These are phyloP conservation scores for Lactarius vividus DNA, from an alignment of 768 basidiomycete species.

Conservation along the genomic window DNA sequence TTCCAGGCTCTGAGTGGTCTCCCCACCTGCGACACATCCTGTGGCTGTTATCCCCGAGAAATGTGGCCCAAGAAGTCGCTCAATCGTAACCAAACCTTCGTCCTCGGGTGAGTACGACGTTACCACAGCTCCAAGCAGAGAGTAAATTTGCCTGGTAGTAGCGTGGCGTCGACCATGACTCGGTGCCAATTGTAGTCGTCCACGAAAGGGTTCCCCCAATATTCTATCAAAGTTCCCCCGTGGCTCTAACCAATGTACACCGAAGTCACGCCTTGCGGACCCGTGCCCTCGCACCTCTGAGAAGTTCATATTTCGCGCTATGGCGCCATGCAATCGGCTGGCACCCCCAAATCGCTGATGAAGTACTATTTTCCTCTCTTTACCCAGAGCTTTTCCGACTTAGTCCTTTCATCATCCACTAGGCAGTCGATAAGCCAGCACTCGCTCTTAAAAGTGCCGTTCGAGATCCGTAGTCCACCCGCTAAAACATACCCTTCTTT, in stretches of 20 bases:
- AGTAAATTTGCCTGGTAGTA: too few species aligned
- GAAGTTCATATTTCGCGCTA: neutral
- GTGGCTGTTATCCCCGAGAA: neutral
- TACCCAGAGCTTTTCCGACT: neutral
- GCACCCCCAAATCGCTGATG: neutral
- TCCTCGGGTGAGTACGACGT: neutral
- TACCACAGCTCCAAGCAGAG: neutral
- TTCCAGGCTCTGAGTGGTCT: neutral
- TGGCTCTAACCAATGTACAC: neutral
- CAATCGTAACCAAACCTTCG: neutral
- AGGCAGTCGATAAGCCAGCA: neutral
- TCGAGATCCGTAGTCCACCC: too few species aligned
- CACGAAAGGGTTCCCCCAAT: neutral
- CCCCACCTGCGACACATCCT: neutral
- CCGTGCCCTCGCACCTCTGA: neutral
- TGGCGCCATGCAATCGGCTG: neutral
- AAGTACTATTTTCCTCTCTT: neutral
- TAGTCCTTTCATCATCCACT: neutral
- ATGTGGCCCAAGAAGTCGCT: neutral
- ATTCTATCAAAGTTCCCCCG: neutral
- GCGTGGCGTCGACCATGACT: neutral
- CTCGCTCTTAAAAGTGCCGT: conserved; percentile 6
- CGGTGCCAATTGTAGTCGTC: neutral
- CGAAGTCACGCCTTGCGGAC: neutral
- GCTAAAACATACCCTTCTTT: neutral